Percentiles rank a stretch among this genome's conserved stretches.
phyloP scores from a whole-genome alignment of 352 stramenopile genomes.

The Phytophthora multivora region DNA sequence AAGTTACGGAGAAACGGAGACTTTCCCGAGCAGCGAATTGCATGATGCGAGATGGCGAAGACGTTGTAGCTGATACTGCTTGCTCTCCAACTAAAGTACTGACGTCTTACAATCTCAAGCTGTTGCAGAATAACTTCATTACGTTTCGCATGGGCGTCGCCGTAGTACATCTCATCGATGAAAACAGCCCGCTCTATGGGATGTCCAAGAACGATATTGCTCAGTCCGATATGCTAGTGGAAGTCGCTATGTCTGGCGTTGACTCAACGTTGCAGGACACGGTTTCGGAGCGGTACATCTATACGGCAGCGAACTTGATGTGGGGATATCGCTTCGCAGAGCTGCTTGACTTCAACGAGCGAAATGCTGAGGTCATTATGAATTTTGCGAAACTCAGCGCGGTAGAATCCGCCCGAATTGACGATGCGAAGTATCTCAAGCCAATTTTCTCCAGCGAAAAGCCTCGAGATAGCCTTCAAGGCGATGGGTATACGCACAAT shows the following conservation, averaged over 20 bases:
- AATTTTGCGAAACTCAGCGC: conserved; percentile 79
- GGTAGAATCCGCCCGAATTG: conserved; percentile 60
- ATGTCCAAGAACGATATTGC: conserved; percentile 64
- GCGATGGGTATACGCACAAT: conserved; percentile 13
- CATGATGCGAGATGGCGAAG: conserved; percentile 6
- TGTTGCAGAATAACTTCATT: conserved; percentile 87
- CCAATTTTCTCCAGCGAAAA: conserved; percentile 13
- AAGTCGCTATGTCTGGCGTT: conserved; percentile 77
- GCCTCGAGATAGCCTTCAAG: conserved; percentile 12
- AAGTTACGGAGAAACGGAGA: conserved; percentile 15
- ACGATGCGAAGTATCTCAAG: conserved; percentile 51
- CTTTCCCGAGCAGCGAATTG: conserved; percentile 11
- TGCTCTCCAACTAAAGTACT: conserved; percentile 49
- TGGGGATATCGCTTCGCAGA: conserved; percentile 80
- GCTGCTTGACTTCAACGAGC: conserved; percentile 74
- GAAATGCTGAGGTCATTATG: conserved; percentile 71
- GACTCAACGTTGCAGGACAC: conserved; percentile 87
- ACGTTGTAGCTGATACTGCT: conserved; percentile 23
- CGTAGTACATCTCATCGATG: conserved; percentile 81
- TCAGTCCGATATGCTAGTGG: conserved; percentile 75
- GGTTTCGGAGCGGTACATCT: conserved; percentile 79
- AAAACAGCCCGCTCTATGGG: conserved; percentile 64
- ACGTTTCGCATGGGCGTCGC: conserved; percentile 85
- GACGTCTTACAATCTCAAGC: conserved; percentile 78
- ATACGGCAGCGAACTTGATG: conserved; percentile 66